phyloP scores from a whole-genome alignment of 176 grass and related monocot species.

The Raddia guianensis region DNA sequence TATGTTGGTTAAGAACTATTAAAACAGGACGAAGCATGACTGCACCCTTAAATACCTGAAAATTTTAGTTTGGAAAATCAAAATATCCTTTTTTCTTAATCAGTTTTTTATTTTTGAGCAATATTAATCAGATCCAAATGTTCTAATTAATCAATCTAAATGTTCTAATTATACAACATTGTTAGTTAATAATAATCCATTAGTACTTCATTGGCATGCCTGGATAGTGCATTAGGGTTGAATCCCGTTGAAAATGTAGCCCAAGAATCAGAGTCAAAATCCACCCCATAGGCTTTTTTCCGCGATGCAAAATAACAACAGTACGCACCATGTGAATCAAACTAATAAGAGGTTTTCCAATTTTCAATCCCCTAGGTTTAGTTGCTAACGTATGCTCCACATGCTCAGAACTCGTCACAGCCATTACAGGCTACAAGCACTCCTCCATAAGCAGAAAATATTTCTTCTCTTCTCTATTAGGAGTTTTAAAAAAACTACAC shows the following conservation, averaged over 20 bases:
- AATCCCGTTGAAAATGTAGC: background rate
- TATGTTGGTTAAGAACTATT: conserved; percentile 6
- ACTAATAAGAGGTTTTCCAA: background rate
- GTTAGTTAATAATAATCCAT: background rate
- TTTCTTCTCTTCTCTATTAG: background rate
- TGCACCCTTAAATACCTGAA: background rate
- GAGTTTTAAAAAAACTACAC: background rate
- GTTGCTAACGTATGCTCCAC: background rate
- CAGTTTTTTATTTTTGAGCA: background rate
- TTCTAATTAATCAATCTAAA: too few relatives aligned
- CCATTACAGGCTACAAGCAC: background rate
- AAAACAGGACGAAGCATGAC: background rate
- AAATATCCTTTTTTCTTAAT: background rate
- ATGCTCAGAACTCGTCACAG: background rate
- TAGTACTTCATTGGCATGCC: background rate
- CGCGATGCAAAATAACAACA: background rate
- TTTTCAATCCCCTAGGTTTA: background rate
- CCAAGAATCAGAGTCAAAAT: background rate
- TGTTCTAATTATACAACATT: background rate
- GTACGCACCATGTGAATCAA: background rate
- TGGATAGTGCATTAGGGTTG: background rate
- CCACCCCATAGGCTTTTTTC: background rate
- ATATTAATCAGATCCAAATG: too few relatives aligned
- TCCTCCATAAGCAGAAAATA: background rate
- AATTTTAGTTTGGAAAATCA: background rate